phyloP scores from a whole-genome alignment of 257 asterid species.

The Nicotiana noctiflora region DNA sequence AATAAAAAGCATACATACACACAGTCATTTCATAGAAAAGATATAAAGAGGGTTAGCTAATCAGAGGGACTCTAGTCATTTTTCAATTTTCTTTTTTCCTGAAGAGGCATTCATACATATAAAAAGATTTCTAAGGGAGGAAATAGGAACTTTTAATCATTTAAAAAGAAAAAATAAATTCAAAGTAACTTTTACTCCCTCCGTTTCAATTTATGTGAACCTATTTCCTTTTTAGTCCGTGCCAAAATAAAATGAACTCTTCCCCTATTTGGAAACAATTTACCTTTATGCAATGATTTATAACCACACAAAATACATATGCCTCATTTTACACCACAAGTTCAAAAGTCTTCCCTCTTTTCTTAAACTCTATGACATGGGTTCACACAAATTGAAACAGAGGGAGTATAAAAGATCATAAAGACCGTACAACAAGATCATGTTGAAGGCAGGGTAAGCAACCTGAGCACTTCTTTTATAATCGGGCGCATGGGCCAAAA shows the following conservation, averaged over 20 bases:
- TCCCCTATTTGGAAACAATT: too few relatives aligned
- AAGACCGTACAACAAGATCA: not conserved
- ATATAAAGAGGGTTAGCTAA: not conserved
- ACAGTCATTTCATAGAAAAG: not conserved
- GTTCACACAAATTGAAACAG: too few relatives aligned
- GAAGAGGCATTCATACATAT: not conserved
- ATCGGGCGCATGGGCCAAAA: not conserved
- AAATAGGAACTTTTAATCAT: not conserved
- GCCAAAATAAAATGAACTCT: too few relatives aligned
- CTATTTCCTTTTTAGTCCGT: too few relatives aligned
- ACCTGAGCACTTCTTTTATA: not conserved
- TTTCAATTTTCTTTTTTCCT: not conserved
- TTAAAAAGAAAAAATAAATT: not conserved
- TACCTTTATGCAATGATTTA: too few relatives aligned
- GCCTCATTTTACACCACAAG: too few relatives aligned
- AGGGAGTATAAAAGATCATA: not conserved
- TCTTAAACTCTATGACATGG: too few relatives aligned
- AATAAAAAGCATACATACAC: not conserved
- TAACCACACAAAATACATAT: too few relatives aligned
- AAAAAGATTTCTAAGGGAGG: not conserved
- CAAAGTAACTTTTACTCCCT: not conserved
- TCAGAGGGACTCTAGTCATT: not conserved
- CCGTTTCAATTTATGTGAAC: too few relatives aligned
- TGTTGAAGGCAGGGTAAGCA: not conserved
- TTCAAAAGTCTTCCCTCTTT: too few relatives aligned